Evolutionary conservation across 2,329 filamentous ascomycete genomes (phyloP).

Genomic region (Epichloe glyceriae): DNA sequence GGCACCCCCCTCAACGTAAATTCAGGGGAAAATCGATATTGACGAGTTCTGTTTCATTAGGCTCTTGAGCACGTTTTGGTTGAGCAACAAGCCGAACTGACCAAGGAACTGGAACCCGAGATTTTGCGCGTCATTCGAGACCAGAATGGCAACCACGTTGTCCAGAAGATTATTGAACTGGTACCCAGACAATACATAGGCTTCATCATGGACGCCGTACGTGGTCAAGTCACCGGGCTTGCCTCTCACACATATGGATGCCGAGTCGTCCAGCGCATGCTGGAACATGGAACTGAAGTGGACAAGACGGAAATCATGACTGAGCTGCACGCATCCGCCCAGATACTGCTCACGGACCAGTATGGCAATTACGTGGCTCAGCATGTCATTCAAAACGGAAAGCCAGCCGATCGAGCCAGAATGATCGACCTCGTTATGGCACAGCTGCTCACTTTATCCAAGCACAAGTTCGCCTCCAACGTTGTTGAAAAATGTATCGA

Average conservation of each 20-base stretch:
- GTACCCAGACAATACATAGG: constrained; percentile 64
- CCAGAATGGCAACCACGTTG: constrained; percentile 89
- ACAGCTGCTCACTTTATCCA: constrained; percentile 64
- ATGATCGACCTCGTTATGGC: constrained; percentile 63
- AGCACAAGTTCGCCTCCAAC: constrained; percentile 94
- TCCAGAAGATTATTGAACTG: constrained; percentile 85
- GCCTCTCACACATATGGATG: constrained; percentile 78
- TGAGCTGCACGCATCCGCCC: constrained; percentile 64
- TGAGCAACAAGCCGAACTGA: constrained; percentile 78
- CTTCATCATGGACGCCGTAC: constrained; percentile 74
- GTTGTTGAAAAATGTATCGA: constrained; percentile 90
- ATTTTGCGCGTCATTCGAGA: constrained; percentile 71
- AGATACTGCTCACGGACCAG: constrained; percentile 66
- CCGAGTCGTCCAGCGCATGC: constrained; percentile 80
- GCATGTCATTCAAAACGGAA: constrained; percentile 73
- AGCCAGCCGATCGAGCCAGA: constrained; percentile 54
- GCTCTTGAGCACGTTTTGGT: constrained; percentile 80
- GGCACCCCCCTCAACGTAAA: too few species aligned
- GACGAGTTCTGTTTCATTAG: constrained; percentile 25
- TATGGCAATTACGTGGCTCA: constrained; percentile 97
- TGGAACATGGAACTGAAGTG: constrained; percentile 65
- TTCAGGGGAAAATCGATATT: neutral
- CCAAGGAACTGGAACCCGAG: constrained; percentile 67
- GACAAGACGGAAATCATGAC: constrained; percentile 61
- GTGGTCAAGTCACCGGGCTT: constrained; percentile 58